Percentiles rank a stretch among this genome's conserved stretches.
phyloP scores from a whole-genome alignment of 2,329 filamentous ascomycete species.

The Curvularia verruculosa region DNA sequence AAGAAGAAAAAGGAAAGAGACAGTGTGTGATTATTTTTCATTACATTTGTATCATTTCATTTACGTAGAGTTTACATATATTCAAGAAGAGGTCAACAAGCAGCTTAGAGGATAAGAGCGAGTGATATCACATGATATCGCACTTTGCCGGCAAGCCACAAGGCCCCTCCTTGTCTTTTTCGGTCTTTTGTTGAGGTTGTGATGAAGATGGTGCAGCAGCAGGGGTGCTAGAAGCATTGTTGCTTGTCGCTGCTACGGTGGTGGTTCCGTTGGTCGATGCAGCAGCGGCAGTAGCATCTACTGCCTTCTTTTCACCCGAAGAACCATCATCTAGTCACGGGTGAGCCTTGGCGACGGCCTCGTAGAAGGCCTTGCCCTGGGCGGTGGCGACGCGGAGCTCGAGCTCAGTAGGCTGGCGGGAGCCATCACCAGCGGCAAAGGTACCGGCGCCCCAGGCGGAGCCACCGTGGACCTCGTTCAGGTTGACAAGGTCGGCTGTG shows the following conservation, averaged over 20 bases:
- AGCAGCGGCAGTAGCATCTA: constrained; percentile 10
- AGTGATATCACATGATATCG: constrained; percentile 61
- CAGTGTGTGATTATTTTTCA: not conserved
- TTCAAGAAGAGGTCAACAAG: not conserved
- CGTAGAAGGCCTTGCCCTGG: constrained; percentile 87
- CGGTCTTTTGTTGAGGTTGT: constrained; percentile 39
- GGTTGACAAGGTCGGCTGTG: constrained; percentile 65
- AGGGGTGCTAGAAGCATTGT: not conserved
- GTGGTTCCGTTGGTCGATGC: constrained; percentile 20
- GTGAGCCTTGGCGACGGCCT: constrained; percentile 72
- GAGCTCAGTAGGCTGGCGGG: constrained; percentile 74
- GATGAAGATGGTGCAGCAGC: constrained; percentile 27
- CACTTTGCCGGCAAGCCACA: constrained; percentile 82
- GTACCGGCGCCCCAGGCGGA: constrained; percentile 93
- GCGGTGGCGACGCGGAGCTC: constrained; percentile 80
- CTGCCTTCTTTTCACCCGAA: constrained; percentile 12
- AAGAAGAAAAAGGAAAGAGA: not conserved
- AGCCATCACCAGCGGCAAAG: constrained; percentile 79
- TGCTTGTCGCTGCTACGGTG: constrained; percentile 39
- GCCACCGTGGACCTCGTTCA: constrained; percentile 83
- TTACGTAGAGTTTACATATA: constrained; percentile 1
- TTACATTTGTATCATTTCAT: constrained; percentile 3
- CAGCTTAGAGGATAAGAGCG: not conserved
- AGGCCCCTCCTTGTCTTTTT: constrained; percentile 66
- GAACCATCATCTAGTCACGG: constrained; percentile 75